These are phyloP conservation scores for Drechmeria coniospora DNA, from an alignment of 2,329 filamentous ascomycete species.

Conservation along the genomic window DNA sequence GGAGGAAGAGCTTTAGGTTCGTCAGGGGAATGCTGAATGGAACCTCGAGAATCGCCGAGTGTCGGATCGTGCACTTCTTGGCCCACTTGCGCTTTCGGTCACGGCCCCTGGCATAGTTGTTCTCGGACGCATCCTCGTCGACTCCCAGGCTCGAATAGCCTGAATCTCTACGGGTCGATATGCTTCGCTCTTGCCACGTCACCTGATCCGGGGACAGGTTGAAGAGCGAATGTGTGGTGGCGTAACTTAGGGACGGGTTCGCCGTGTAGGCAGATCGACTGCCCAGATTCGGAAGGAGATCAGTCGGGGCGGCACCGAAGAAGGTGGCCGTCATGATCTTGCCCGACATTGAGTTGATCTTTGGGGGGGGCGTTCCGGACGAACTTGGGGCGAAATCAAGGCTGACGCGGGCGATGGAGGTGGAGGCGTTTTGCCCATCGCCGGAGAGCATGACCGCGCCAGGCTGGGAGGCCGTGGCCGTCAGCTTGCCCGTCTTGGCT, in stretches of 20 bases:
- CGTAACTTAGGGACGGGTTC: slow-evolving; percentile 31
- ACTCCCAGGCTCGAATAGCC: slow-evolving; percentile 32
- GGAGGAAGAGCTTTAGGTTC: slow-evolving; percentile 35
- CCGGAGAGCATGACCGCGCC: slow-evolving; percentile 32
- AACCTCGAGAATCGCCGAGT: slow-evolving; percentile 28
- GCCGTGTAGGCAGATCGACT: slow-evolving; percentile 23
- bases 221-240: slow-evolving; percentile 26
- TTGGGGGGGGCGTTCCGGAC: slow-evolving; percentile 28
- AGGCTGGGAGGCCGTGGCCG: slow-evolving; percentile 29
- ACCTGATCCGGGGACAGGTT: slow-evolving; percentile 18
- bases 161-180: slow-evolving; percentile 30
- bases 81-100: slow-evolving; percentile 9
- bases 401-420: slow-evolving; percentile 27
- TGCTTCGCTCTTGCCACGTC: slow-evolving; percentile 25
- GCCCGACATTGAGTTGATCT: slow-evolving; percentile 29
- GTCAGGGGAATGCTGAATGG: slow-evolving; percentile 31
- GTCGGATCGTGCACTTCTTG: slow-evolving; percentile 17
- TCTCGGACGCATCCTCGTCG: slow-evolving; percentile 20
- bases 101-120: slow-evolving; percentile 11
- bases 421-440: slow-evolving; percentile 28
- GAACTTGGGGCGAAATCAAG: slow-evolving; percentile 32
- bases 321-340: slow-evolving; percentile 38
- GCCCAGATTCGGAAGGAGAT: slow-evolving; percentile 33
- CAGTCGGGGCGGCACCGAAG: slow-evolving; percentile 31
- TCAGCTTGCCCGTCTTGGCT: slow-evolving; percentile 33